Conservation (phyloP, 75 land plant genomes). For the Sequoiadendron giganteum region DNA sequence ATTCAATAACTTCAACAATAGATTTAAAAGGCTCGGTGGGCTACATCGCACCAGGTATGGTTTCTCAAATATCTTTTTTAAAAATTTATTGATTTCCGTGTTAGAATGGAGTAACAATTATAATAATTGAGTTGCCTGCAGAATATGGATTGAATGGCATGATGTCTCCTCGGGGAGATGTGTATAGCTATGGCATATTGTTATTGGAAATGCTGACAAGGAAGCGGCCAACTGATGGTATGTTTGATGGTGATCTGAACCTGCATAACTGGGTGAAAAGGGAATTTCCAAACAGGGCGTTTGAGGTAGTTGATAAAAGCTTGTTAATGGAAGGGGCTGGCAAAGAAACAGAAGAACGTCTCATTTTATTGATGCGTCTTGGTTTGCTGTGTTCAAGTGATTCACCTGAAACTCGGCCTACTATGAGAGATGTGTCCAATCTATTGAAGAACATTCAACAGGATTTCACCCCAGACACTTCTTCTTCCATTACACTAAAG, state of each 20-base stretch:
- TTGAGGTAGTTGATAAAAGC: background rate
- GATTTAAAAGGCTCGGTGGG: no score
- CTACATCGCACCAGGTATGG: no score
- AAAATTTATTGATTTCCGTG: background rate
- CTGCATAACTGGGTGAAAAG: conserved; percentile 6
- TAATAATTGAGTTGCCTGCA: conserved; percentile 10
- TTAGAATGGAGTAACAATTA: background rate
- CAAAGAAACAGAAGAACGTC: background rate
- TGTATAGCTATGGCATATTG: conserved; percentile 40
- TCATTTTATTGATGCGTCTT: conserved; percentile 1
- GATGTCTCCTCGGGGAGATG: conserved; percentile 28
- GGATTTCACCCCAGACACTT: no score
- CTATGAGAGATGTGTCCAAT: conserved; percentile 32
- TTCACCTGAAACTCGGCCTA: conserved; percentile 27
- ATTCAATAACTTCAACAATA: no score
- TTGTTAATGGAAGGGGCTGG: background rate
- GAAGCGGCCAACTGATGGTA: conserved; percentile 18
- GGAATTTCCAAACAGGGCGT: background rate
- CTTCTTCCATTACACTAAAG: background rate
- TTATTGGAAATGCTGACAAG: conserved; percentile 34
- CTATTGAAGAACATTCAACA: background rate
- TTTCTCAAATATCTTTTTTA: background rate
- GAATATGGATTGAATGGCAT: conserved; percentile 22
- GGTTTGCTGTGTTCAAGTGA: conserved; percentile 34
- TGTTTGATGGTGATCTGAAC: conserved; percentile 11